Evolutionary conservation across 2,329 filamentous ascomycete genomes (phyloP), one percentile per base, ranked within the genome.

Genomic region (Aspergillus cejpii): DNA sequence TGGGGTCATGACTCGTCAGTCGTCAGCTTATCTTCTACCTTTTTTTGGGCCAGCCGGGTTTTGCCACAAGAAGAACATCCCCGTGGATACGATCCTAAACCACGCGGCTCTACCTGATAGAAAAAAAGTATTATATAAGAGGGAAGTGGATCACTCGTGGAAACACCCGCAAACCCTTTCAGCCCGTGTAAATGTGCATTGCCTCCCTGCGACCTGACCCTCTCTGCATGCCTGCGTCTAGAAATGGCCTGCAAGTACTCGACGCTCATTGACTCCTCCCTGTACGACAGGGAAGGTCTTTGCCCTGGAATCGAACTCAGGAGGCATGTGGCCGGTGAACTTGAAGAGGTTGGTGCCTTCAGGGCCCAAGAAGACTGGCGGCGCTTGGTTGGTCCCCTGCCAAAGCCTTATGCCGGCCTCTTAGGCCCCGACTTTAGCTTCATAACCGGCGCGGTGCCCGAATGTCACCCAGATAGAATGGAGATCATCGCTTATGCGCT

Each of bases 401-500:
- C 7, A n/a, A 41, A 49, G 5, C 47, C 44, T 5, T 66, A 62
- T 27, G 54, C 57, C 20, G 64, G 64, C 17, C 57, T 54, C 0
- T 51, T 68, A 11, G 61, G 59, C 1, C 28, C 44, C 20, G 28
- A 39, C 5, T 53, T 47, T 31, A 58, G 41, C 42, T 66, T 70
- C 43, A 61, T 69, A 8, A 39, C 44, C 1, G 58, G 62, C 3
- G 49, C 62, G 0, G 43, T 70, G 6, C 67, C 67, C 3, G 68
- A 71, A 39, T 66, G 63, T 39, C 48, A 65, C 3, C 67, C 68
- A 1, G 64, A 69, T 12, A 52, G 68, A 24, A 52, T 72, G 2
- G 67, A 69, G 46, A 56, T 69, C 17, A 45, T 69, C 19, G 60
- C 61, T 3, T 71, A 70, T 48, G 64, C 63, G 1, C 66, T 68